These are phyloP conservation scores for Chlorella sp. DNA, from an alignment of 139 green algal genomes.

Conservation along the genomic window DNA sequence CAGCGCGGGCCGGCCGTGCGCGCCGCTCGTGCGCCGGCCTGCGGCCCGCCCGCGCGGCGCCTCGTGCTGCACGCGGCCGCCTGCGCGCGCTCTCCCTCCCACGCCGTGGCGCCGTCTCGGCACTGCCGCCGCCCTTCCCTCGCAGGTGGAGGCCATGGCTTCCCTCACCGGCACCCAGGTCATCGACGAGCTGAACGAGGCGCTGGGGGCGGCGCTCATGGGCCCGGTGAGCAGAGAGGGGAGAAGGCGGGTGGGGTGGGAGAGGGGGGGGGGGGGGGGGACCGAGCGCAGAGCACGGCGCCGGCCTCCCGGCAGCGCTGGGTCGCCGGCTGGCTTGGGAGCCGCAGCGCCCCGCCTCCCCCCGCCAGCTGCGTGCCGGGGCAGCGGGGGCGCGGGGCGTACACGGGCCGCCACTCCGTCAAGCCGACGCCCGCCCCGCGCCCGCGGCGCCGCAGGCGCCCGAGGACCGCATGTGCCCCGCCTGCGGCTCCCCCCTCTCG, in stretches of 20 bases:
- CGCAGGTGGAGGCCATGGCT: too few relatives aligned
- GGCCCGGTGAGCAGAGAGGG: constrained; percentile 4
- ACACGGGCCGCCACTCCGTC: background rate
- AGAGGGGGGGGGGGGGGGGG: too few relatives aligned
- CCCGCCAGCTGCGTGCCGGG: background rate
- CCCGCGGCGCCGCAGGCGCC: background rate
- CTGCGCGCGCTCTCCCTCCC: too few relatives aligned
- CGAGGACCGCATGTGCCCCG: constrained; percentile 1
- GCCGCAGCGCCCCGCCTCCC: too few relatives aligned
- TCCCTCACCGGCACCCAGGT: constrained; percentile 66
- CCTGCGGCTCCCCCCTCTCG: constrained; percentile 25
- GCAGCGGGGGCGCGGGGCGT: background rate
- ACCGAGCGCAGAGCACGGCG: background rate
- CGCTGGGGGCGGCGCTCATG: constrained; percentile 53
- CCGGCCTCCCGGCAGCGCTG: background rate
- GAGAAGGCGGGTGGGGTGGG: too few relatives aligned
- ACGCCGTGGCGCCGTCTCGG: too few relatives aligned
- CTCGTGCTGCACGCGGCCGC: too few relatives aligned
- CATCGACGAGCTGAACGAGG: constrained; percentile 62
- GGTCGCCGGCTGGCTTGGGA: background rate
- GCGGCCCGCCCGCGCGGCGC: too few relatives aligned
- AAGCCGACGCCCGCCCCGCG: too few relatives aligned
- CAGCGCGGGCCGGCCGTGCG: too few relatives aligned
- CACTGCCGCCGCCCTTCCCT: too few relatives aligned
- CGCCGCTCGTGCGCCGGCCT: too few relatives aligned